Percentiles rank a stretch among this genome's conserved stretches.
Conservation (phyloP, 768 basidiomycete genomes). For the button mushroom (Agaricus bisporus) region DNA sequence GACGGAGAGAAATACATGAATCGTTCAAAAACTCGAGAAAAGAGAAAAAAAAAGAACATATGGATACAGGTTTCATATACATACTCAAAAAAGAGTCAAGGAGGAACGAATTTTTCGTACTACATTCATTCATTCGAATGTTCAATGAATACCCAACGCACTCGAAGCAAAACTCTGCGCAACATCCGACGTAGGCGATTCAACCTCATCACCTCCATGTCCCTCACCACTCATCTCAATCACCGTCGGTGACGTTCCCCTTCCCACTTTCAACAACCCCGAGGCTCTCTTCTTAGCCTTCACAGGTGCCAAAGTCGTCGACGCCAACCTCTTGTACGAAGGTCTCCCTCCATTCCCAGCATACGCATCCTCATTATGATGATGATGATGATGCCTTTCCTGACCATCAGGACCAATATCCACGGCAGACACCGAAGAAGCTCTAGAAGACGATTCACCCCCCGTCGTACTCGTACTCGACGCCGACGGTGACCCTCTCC, state of each 20-base stretch:
- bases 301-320: conserved; percentile 62
- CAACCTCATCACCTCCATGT: not conserved
- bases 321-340: conserved; percentile 67
- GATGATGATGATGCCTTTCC: not conserved
- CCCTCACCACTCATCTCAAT: conserved; percentile 14
- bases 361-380: conserved; percentile 6
- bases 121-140: no score
- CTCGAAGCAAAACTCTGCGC: not conserved
- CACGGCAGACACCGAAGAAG: conserved; percentile 27
- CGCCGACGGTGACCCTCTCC: conserved; percentile 19
- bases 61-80: no score
- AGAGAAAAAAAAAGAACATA: no score
- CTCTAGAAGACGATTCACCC: conserved; percentile 18
- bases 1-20: no score
- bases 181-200: not conserved
- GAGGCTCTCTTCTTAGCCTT: conserved; percentile 44
- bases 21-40: no score
- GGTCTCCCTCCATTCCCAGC: conserved; percentile 36
- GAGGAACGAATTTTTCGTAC: no score
- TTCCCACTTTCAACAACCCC: conserved; percentile 19
- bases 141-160: not conserved
- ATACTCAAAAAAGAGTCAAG: no score
- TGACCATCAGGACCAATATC: conserved; percentile 11
- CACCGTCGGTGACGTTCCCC: conserved; percentile 11
- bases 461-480: conserved; percentile 9